A percentile compares a stretch with the other conserved stretches of the same genome.
phyloP scores from a whole-genome alignment of 1,284 basidiomycete species.

The Naganishia sp. region DNA sequence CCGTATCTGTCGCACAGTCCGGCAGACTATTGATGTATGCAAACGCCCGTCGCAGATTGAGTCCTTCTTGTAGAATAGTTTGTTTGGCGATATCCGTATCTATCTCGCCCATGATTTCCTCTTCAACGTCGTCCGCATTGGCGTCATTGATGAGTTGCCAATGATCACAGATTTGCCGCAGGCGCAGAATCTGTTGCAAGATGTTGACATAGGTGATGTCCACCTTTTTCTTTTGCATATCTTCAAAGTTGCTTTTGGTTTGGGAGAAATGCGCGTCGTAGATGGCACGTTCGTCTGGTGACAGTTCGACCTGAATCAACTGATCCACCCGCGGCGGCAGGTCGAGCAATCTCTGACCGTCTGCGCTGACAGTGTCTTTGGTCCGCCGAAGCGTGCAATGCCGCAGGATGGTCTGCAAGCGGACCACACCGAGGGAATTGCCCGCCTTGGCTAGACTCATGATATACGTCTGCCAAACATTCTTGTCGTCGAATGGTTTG shows the following conservation, averaged over 20 bases:
- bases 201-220: slow-evolving; percentile 87
- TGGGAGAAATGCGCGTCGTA: slow-evolving; percentile 86
- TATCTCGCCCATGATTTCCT: slow-evolving; percentile 34
- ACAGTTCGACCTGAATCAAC: slow-evolving; percentile 80
- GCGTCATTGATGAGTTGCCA: slow-evolving; percentile 73
- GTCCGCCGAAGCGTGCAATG: slow-evolving; percentile 93
- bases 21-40: slow-evolving; percentile 26
- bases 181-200: slow-evolving; percentile 87
- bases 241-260: slow-evolving; percentile 79
- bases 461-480: slow-evolving; percentile 88
- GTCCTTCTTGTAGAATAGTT: slow-evolving; percentile 26
- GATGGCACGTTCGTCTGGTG: slow-evolving; percentile 75
- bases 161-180: slow-evolving; percentile 97
- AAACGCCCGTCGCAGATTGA: slow-evolving; percentile 30
- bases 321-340: slow-evolving; percentile 86
- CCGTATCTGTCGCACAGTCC: neutral
- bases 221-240: slow-evolving; percentile 37
- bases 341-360: slow-evolving; percentile 80
- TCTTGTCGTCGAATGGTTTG: slow-evolving; percentile 89
- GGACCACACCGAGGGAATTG: slow-evolving; percentile 84
- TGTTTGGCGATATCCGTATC: slow-evolving; percentile 30
- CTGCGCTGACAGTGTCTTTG: slow-evolving; percentile 79
- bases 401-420: slow-evolving; percentile 96
- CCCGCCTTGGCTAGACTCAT: slow-evolving; percentile 87
- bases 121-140: slow-evolving; percentile 31